Evolutionary conservation across 2,329 filamentous ascomycete species (phyloP), one percentile per base, ranked within the genome.

Genomic region (Endoconidiophora laricicola): DNA sequence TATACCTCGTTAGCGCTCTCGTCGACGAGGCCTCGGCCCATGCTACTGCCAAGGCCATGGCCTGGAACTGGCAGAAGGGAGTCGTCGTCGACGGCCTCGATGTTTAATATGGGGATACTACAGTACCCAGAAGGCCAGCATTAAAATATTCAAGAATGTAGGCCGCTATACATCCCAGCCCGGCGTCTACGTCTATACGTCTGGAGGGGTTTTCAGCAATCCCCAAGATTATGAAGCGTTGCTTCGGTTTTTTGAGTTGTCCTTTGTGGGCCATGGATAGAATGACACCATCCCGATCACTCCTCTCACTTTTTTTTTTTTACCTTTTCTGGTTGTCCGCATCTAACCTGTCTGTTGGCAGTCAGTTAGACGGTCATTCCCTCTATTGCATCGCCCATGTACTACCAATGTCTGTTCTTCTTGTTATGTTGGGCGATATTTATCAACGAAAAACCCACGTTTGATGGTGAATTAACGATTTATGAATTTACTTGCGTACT

Each of bases 21-120:
- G 84, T 90, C 46, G 83, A 79, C 54, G 78, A 86, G 60, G 83
- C 84, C 49, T 73, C 79, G 54, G 85, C 86, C 55, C 74, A 78
- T 52, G 83, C 90, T 66, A 79, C 85, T 56, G 81, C 83, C 60
- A 75, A 80, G 56, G 58, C 75, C 57, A 78, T 91, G 72, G 83
- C 90, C 69, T 84, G 88, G 71, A 78, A 74, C 60, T 94, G 86
- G 86, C 76, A 76, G 64, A 90, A 88, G 78, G 85, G 85, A 58
- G 71, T 84, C 62, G 84, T 87, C 58, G 81, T 90, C 58, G 83
- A 90, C 63, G 83, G 83, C 56, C 78, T 88, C 63, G 85, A 91
- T 67, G 83, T 91, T 64, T 90, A 78, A 60, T 12, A 36, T 46
- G 41, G 29, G 29, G 9, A 33, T 7, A 33, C 29, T 2, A 33